A percentile compares a stretch with the other conserved stretches of the same genome.
These are phyloP conservation scores for Exophiala phaeomuriformis DNA, from an alignment of 2,329 filamentous ascomycete genomes.

Conservation along the genomic window DNA sequence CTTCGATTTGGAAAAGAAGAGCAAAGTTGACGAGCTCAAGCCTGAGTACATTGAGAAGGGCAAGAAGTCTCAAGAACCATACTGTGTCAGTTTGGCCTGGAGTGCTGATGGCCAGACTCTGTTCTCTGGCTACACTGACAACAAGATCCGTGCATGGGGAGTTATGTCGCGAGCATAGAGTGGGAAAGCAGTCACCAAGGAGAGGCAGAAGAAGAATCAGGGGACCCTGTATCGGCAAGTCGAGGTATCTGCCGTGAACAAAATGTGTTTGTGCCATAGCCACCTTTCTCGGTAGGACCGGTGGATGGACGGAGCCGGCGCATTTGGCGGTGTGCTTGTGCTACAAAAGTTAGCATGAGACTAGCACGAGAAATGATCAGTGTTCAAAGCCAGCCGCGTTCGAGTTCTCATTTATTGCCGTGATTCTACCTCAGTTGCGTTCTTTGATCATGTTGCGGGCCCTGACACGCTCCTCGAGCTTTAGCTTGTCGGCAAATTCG, in stretches of 20 bases:
- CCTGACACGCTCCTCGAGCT: constrained; percentile 63
- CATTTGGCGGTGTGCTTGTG: constrained; percentile 13
- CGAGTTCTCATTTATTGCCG: background rate
- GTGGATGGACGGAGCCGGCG: constrained; percentile 19
- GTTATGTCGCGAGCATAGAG: constrained; percentile 85
- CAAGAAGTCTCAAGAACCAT: constrained; percentile 98
- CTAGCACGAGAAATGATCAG: constrained; percentile 19
- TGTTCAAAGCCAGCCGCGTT: constrained; percentile 6
- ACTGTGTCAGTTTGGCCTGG: constrained; percentile 97
- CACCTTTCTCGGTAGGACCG: background rate
- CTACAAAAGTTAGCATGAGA: constrained; percentile 1
- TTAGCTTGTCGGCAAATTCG: constrained; percentile 57
- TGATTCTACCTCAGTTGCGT: background rate
- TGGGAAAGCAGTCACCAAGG: background rate
- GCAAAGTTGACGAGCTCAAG: constrained; percentile 77
- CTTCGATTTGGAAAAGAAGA: constrained; percentile 99
- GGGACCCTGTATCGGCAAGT: background rate
- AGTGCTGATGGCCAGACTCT: constrained; percentile 97
- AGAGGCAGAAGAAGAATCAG: background rate
- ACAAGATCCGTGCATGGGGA: constrained; percentile 96
- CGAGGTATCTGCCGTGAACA: background rate
- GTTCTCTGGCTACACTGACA: constrained; percentile 99
- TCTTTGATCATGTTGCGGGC: constrained; percentile 59
- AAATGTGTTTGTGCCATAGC: constrained; percentile 14
- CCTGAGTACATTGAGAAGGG: constrained; percentile 91